Evolutionary conservation across 345 rosid genomes (phyloP), one percentile per base, ranked within the genome.

Genomic region (Rhodamnia argentea): DNA sequence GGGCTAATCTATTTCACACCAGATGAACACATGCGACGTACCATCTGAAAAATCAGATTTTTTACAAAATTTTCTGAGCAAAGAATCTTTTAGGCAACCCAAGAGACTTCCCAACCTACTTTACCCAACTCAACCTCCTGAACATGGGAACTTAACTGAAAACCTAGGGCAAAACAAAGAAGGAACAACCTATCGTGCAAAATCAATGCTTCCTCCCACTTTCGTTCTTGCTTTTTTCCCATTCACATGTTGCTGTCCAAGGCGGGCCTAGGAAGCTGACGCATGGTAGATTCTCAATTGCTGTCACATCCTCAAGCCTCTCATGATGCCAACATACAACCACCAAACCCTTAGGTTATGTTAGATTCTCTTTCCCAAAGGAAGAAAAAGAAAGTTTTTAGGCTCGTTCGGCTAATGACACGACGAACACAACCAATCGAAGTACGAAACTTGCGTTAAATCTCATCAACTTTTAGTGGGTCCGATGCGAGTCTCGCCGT

Each of bases 301-400:
- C 83, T 4, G 83, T 62, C 84, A 53, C 85, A 78, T 84, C 85
- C 82, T 82, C 55, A 74, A 70, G 20, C 83, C 23, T 32, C 18
- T 42, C 51, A 13, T 53, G 87, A 86, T 64, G 84, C 76, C 53
- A 70, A 84, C 87, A 70, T 64, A 44, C 59, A 88, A 82, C 88
- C n/a, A 51, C 85, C 78, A 82, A 57, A 4, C 51, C 10, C 22
- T 70, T 70, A 70, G 78, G 78, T 70, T 70, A 70, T 32, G 78
- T 70, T 18, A 37, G 47, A 70, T 32, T 70, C 26, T 70, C 47
- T 37, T 70, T 32, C 47, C 78, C 47, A 37, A 18, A 70, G 13
- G 0, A 16, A 4, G 16, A 64, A 15, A 29, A 14, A 29, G 2
- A 70, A 32, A 37, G 47, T 37, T 18, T 5, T 32, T 20, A 18